A percentile compares a stretch with the other conserved stretches of the same genome.
Conservation (phyloP, 768 basidiomycete genomes). For the Termitomyces titanicus region DNA sequence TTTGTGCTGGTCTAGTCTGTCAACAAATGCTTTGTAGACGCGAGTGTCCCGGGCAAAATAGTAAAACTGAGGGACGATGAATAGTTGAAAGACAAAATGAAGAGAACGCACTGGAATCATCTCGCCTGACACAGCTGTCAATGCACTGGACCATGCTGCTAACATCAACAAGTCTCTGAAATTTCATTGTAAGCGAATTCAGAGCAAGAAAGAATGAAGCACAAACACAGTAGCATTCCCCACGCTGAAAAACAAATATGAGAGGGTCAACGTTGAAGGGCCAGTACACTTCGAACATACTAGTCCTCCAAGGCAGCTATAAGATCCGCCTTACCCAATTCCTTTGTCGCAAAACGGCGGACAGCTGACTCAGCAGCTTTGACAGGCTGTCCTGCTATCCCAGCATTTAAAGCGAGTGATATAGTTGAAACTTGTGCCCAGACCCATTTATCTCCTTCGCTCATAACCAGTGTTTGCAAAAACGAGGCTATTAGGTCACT, state of each 20-base stretch:
- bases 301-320: constrained; percentile 90
- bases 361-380: constrained; percentile 71
- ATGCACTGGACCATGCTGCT: constrained; percentile 70
- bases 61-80: constrained; percentile 51
- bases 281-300: constrained; percentile 39
- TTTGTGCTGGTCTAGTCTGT: constrained; percentile 42
- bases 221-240: constrained; percentile 77
- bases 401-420: constrained; percentile 64
- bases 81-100: not conserved
- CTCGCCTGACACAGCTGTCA: constrained; percentile 56
- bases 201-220: not conserved
- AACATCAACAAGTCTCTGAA: constrained; percentile 72
- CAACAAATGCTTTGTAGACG: constrained; percentile 67
- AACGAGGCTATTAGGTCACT: constrained; percentile 88
- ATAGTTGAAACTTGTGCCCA: constrained; percentile 63
- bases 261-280: not conserved
- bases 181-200: not conserved
- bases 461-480: constrained; percentile 94
- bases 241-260: constrained; percentile 44
- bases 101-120: constrained; percentile 61
- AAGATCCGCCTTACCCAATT: constrained; percentile 71
- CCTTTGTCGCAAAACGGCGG: constrained; percentile 81
- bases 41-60: constrained; percentile 94
- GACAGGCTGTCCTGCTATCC: constrained; percentile 72
- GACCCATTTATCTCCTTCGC: constrained; percentile 93